Conservation (phyloP, 495 filamentous ascomycete genomes). For the Pyrenula massariospora region DNA sequence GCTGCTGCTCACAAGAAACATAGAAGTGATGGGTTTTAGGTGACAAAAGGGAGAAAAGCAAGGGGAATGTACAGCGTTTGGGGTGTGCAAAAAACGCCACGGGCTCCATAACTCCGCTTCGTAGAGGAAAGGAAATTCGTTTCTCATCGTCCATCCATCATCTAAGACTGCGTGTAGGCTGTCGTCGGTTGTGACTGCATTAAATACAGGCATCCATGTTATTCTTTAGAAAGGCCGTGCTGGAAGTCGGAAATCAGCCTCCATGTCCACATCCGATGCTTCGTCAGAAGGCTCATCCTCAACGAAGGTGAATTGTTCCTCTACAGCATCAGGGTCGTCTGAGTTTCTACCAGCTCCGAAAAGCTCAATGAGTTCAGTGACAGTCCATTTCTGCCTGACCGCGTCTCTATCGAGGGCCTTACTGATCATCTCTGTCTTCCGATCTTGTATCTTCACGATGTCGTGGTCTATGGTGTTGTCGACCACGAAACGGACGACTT, state of each 20-base stretch:
- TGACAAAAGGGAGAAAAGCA: too few relatives aligned
- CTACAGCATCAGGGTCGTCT: not conserved
- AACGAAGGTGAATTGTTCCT: not conserved
- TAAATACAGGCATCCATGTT: not conserved
- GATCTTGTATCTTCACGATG: constrained; percentile 27
- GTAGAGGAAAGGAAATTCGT: not conserved
- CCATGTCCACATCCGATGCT: not conserved
- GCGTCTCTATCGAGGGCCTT: constrained; percentile 15
- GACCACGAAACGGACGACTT: constrained; percentile 39
- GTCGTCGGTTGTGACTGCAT: not conserved
- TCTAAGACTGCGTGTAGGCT: not conserved
- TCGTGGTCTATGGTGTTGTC: constrained; percentile 37
- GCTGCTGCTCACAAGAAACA: too few relatives aligned
- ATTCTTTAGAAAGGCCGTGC: not conserved
- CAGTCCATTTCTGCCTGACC: constrained; percentile 2
- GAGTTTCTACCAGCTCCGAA: constrained; percentile 8
- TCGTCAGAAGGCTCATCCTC: not conserved
- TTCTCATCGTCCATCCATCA: not conserved
- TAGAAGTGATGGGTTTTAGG: too few relatives aligned
- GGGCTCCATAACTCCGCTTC: not conserved
- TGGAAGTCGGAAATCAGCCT: not conserved
- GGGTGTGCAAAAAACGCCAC: too few relatives aligned
- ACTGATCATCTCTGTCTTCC: constrained; percentile 15
- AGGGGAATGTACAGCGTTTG: too few relatives aligned
- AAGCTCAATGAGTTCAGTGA: constrained; percentile 5